Base-by-base conservation (phyloP, 192 early-diverging fungal genomes). In the Linnemannia exigua region DNA sequence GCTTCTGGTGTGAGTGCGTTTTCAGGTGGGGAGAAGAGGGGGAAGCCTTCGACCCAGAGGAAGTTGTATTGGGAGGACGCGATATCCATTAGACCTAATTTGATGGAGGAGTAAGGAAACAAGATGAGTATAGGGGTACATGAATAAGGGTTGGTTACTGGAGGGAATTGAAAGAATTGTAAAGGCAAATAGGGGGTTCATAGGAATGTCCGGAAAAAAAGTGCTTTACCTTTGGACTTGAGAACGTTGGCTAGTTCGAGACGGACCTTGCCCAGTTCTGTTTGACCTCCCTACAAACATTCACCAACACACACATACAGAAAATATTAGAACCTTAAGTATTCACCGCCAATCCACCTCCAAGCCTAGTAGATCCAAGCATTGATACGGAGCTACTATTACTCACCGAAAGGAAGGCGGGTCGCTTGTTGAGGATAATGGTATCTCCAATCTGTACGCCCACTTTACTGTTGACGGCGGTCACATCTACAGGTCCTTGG, bases 11-110 rank as follows among this genome's bases (percentile, higher is more conserved):
- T 8, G 74, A 88, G 67, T 0, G 82, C 83, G 46, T 92, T 91
- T 6, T 89, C 90, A 44, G 94, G 90, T 3, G 93, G 93, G 4
- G 95, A 95, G 77, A 98, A 98, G 28, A 98, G 88, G 11, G 97
- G 97, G 76, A 98, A 98, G 31, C 94, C 93, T 72, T 97, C 95
- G 14, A 98, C 84, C 97, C 97, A 98, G 58, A 96, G 71, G 77
- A 98, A 97, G 54, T 94, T 91, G 83, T 90, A 92, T 28, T 80
- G 75, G 31, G 88, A 72, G 5, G 79, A 75, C 15, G 89, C 86
- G 46, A 95, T 90, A 14, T 79, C 61, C 33, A 95, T 70, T 54
- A 80, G 20, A 5, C 91, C 92, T 91, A 87, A 54, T 9, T 5
- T 17, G 33, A n/a, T n/a, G n/a, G n/a, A n/a, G 7, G 58, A 16